Evolutionary conservation across 148 eudicot genomes (phyloP).

Genomic region (Arctostaphylos glauca): DNA sequence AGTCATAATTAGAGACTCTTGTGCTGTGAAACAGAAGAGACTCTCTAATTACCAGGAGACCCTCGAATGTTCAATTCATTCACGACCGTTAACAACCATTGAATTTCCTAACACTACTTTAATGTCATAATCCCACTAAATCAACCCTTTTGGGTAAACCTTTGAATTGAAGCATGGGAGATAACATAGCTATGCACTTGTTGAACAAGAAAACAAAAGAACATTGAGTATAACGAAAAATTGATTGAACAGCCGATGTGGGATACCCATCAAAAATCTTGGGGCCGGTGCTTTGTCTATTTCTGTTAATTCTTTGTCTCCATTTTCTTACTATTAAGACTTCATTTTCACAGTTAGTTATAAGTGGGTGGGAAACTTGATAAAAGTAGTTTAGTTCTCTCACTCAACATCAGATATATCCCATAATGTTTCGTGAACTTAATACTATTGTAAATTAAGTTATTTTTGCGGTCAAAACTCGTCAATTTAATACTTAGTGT

Average conservation of each 20-base stretch:
- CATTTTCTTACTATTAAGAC: background rate
- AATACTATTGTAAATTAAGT: no score
- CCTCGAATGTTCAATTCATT: no score
- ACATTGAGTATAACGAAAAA: background rate
- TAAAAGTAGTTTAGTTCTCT: background rate
- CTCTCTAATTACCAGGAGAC: no score
- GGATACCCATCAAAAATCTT: background rate
- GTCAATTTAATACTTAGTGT: no score
- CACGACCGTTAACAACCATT: no score
- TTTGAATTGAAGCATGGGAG: conserved; percentile 4
- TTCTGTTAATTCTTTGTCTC: background rate
- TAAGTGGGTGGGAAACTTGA: conserved; percentile 5
- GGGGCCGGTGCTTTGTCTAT: background rate
- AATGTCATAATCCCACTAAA: background rate
- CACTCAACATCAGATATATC: background rate
- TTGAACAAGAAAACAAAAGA: background rate
- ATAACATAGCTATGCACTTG: background rate
- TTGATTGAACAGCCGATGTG: background rate
- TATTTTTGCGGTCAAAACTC: no score
- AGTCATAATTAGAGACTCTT: no score
- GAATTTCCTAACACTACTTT: no score
- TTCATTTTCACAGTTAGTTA: conserved; percentile 19
- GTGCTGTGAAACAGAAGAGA: no score
- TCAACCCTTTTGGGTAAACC: background rate
- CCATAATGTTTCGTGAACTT: background rate